These are phyloP conservation scores for Harringtonia aguacate DNA, from an alignment of 2,329 filamentous ascomycete species.

Conservation along the genomic window DNA sequence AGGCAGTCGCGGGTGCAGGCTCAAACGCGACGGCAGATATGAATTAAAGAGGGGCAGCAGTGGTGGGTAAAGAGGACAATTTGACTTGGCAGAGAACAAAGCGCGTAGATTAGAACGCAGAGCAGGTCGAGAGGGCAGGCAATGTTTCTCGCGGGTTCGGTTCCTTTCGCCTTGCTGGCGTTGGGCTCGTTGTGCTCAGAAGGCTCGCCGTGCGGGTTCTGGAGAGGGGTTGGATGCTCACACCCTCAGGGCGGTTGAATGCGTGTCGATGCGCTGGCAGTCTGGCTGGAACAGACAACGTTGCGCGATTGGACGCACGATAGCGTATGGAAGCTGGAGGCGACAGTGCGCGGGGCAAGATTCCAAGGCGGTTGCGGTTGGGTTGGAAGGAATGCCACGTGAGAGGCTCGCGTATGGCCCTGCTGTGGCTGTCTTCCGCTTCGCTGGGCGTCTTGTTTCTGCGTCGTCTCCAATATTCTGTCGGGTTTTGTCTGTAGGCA, in stretches of 20 bases:
- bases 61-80: neutral
- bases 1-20: neutral
- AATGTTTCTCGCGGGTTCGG: too few relatives aligned
- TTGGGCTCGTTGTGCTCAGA: slow-evolving; percentile 3
- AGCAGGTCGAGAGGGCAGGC: too few relatives aligned
- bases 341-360: too few relatives aligned
- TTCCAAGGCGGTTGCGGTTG: too few relatives aligned
- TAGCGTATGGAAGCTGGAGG: slow-evolving; percentile 51
- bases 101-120: too few relatives aligned
- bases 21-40: neutral
- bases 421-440: too few relatives aligned
- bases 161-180: neutral
- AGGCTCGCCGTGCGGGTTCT: slow-evolving; percentile 22
- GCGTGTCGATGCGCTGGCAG: slow-evolving; percentile 54
- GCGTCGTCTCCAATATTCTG: too few relatives aligned
- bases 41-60: neutral
- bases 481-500: too few relatives aligned
- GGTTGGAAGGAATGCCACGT: too few relatives aligned
- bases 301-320: slow-evolving; percentile 41
- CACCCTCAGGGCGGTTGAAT: slow-evolving; percentile 39
- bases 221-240: slow-evolving; percentile 33
- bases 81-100: neutral
- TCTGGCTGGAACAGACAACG: slow-evolving; percentile 36
- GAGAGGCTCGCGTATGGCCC: too few relatives aligned
- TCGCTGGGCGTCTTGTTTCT: too few relatives aligned